Conservation (phyloP, 208 protist genomes). For the Trypanosoma lewisi region DNA sequence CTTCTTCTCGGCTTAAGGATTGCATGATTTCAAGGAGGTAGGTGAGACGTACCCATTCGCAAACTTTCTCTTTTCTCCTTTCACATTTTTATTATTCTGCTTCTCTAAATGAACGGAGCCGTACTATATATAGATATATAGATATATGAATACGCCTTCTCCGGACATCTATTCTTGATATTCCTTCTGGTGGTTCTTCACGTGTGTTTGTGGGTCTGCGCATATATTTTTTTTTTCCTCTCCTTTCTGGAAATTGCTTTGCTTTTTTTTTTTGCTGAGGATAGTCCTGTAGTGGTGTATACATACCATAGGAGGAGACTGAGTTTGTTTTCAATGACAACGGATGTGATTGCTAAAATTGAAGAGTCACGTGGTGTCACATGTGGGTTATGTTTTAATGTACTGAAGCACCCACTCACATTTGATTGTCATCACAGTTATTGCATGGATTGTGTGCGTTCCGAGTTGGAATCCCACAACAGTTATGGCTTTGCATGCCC, state of each 20-base stretch:
- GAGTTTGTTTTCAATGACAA: neutral
- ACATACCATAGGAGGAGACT: too few relatives aligned
- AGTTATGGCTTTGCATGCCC: constrained; percentile 49
- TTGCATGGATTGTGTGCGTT: constrained; percentile 51
- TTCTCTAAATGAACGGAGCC: neutral
- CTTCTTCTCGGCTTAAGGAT: neutral
- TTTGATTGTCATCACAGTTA: constrained; percentile 64
- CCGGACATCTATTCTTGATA: neutral
- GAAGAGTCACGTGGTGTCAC: constrained; percentile 39
- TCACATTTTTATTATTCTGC: constrained; percentile 20
- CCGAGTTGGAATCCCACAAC: constrained; percentile 31
- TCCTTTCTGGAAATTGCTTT: neutral
- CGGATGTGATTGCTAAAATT: neutral
- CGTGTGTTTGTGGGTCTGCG: too few relatives aligned
- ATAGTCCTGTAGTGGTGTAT: too few relatives aligned
- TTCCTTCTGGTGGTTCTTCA: too few relatives aligned
- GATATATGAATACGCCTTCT: neutral
- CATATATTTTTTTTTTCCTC: neutral
- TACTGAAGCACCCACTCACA: constrained; percentile 48
- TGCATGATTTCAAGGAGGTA: neutral
- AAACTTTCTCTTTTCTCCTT: constrained; percentile 15
- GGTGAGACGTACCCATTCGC: neutral
- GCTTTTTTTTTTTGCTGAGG: neutral
- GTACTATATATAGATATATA: too few relatives aligned
- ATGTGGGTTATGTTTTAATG: constrained; percentile 76